Percentiles rank a stretch among this genome's conserved stretches.
Evolutionary conservation across 108 stramenopile genomes (phyloP).

Genomic region (Skeletonema menzelii): DNA sequence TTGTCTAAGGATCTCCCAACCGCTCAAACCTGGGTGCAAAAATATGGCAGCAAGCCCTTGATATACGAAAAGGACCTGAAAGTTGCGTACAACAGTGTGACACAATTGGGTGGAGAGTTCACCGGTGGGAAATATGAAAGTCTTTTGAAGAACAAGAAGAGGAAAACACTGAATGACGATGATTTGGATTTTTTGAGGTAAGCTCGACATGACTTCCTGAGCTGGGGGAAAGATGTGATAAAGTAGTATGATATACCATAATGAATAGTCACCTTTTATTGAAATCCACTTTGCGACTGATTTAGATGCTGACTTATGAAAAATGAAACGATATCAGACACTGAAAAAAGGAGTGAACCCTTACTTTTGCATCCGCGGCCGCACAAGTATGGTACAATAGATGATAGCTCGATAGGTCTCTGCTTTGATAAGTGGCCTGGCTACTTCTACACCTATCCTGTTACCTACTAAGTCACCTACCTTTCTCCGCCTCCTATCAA

Average conservation of each 20-base stretch:
- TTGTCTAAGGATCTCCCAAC: constrained; percentile 59
- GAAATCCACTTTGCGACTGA: too few relatives aligned
- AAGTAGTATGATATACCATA: background rate
- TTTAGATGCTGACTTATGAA: too few relatives aligned
- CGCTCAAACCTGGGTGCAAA: constrained; percentile 72
- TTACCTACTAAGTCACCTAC: too few relatives aligned
- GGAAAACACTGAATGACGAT: constrained; percentile 78
- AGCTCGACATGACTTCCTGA: background rate
- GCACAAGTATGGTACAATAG: too few relatives aligned
- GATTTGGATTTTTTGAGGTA: constrained; percentile 68
- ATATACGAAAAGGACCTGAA: constrained; percentile 78
- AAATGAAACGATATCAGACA: too few relatives aligned
- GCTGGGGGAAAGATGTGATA: background rate
- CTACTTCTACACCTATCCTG: too few relatives aligned
- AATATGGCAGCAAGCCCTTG: constrained; percentile 75
- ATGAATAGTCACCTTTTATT: too few relatives aligned
- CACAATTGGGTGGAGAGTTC: constrained; percentile 82
- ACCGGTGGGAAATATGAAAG: constrained; percentile 90
- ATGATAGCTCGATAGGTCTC: too few relatives aligned
- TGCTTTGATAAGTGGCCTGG: too few relatives aligned
- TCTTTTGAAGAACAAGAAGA: constrained; percentile 78
- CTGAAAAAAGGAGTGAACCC: too few relatives aligned
- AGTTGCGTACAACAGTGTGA: constrained; percentile 75
- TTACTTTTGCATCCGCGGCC: too few relatives aligned
- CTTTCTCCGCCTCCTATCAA: too few relatives aligned